A percentile compares a stretch with the other conserved stretches of the same genome.
Evolutionary conservation across 306 rosid genomes (phyloP).

Genomic region (Vicia sativa): DNA sequence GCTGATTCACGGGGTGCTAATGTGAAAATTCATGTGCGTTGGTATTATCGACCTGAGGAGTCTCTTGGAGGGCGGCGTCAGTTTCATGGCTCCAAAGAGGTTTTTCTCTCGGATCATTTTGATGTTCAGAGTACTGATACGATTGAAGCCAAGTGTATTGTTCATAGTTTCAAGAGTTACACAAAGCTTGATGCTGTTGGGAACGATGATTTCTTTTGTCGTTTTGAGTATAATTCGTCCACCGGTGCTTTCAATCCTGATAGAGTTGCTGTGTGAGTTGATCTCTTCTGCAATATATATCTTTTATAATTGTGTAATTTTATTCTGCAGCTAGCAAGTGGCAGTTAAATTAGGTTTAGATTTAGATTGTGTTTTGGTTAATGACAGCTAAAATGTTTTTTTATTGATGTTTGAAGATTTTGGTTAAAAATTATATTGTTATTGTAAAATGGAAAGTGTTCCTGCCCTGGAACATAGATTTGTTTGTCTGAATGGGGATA

Average conservation of each 20-base stretch:
- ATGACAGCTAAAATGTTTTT: conserved; percentile 4
- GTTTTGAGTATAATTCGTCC: conserved; percentile 91
- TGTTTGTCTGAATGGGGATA: neutral
- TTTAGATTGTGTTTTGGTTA: conserved; percentile 20
- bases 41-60: conserved; percentile 99
- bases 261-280: conserved; percentile 90
- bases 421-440: conserved; percentile 13
- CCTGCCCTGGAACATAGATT: neutral
- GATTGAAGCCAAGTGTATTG: conserved; percentile 90
- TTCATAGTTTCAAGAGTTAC: conserved; percentile 86
- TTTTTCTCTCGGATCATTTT: conserved; percentile 89
- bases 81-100: conserved; percentile 96
- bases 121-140: conserved; percentile 94
- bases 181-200: conserved; percentile 98
- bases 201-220: conserved; percentile 96
- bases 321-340: neutral
- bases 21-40: conserved; percentile 85
- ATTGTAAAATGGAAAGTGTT: neutral
- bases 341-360: conserved; percentile 9
- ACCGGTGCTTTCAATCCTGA: conserved; percentile 96
- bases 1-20: conserved; percentile 91
- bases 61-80: conserved; percentile 98
- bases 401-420: neutral
- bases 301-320: conserved; percentile 7
- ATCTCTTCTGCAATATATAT: neutral